Base-by-base conservation (phyloP, 768 basidiomycete species). In the Fistulinella prunicolor region DNA sequence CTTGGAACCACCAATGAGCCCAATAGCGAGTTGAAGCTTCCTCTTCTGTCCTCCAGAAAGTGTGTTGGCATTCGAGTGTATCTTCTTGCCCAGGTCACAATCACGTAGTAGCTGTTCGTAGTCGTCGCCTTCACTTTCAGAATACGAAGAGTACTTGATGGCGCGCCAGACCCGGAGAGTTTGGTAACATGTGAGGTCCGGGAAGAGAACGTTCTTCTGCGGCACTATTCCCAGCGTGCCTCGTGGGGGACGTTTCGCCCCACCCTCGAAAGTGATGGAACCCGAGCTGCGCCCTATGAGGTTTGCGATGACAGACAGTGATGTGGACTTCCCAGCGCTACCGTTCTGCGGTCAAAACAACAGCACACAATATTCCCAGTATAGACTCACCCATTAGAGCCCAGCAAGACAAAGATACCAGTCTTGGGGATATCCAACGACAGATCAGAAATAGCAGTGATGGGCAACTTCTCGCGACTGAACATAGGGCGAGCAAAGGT, bases 141-240 rank as follows among this genome's bases (percentile, higher is more conserved):
- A 70, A 54, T 67, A 64, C 5, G 68, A 59, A n/a, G 79, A 79
- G 65, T 75, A 74, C 61, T 91, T 91, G 54, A 90, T 76, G 7
- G 83, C 83, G 38, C 69, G 73, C 87, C 87, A 90, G 24, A 90
- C 76, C 1, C 74, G 71, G 14, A 90, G 69, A 2, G 85, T 88
- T 66, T 91, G 85, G 40, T 81, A 70, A 60, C 86, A 89, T 1
- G 82, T 77, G 17, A 91, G 68, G 45, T 89, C 87, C 0, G 85
- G 79, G 60, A 89, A 87, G 3, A 91, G 72, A 5, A 91, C 87
- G 56, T 91, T 89, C 70, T 86, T 89, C 69, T 90, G 88, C 1
- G 87, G 86, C 0, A 88, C 86, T 48, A 91, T 83, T 2, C 89
- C 88, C 16, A 91, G 62, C 0, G 78, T 78, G 7, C 86, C 86